phyloP scores from a whole-genome alignment of 2,329 filamentous ascomycete genomes.

The Biscogniauxia sp. region DNA sequence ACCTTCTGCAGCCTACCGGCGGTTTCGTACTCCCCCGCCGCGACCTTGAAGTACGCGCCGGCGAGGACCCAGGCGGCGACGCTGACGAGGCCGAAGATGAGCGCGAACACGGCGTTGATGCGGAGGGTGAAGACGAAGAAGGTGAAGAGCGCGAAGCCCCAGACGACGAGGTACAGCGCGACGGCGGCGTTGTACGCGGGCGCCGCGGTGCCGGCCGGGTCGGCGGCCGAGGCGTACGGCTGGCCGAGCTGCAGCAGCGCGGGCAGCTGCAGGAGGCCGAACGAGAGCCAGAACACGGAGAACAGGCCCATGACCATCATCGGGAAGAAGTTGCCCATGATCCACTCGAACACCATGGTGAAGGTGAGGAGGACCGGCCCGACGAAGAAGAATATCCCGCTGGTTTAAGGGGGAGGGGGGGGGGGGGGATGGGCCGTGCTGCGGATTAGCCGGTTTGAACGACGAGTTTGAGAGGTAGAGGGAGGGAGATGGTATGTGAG shows the following conservation, averaged over 20 bases:
- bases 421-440: too few relatives aligned
- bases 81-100: conserved; percentile 48
- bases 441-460: too few relatives aligned
- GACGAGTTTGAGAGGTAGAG: too few relatives aligned
- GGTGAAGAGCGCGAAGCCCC: conserved; percentile 51
- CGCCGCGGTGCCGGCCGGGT: conserved; percentile 42
- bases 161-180: conserved; percentile 49
- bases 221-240: conserved; percentile 40
- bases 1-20: conserved; percentile 42
- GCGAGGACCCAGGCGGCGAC: conserved; percentile 44
- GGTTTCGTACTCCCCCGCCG: conserved; percentile 12
- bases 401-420: conserved; percentile 4
- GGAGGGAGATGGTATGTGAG: background rate
- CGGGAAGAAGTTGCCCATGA: conserved; percentile 49
- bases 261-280: conserved; percentile 49
- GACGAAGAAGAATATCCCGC: conserved; percentile 38
- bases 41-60: conserved; percentile 36
- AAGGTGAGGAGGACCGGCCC: conserved; percentile 47
- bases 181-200: conserved; percentile 48
- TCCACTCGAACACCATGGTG: conserved; percentile 50
- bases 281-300: conserved; percentile 48
- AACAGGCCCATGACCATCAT: conserved; percentile 41
- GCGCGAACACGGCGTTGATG: conserved; percentile 49
- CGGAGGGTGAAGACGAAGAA: conserved; percentile 50
- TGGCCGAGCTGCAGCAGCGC: conserved; percentile 45